phyloP scores from a whole-genome alignment of 208 protist species.

The Chromosphaera perkinsii region DNA sequence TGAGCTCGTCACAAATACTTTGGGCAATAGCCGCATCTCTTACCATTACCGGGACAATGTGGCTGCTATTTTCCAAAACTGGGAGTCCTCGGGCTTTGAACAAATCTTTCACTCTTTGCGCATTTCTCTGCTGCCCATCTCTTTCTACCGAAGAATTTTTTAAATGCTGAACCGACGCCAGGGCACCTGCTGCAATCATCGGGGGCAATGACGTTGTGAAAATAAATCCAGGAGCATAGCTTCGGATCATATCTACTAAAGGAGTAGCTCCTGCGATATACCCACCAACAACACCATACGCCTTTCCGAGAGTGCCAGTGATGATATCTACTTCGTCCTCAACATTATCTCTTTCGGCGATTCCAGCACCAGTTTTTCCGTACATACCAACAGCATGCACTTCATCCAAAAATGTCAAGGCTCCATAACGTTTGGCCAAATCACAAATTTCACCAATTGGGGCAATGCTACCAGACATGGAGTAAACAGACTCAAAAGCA shows the following conservation, averaged over 20 bases:
- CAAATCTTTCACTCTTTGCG: constrained; percentile 45
- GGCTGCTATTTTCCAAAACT: constrained; percentile 46
- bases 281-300: constrained; percentile 75
- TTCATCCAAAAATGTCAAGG: constrained; percentile 93
- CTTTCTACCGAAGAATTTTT: constrained; percentile 31
- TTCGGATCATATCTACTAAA: constrained; percentile 69
- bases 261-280: constrained; percentile 68
- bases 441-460: constrained; percentile 84
- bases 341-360: constrained; percentile 79
- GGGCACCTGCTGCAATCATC: constrained; percentile 71
- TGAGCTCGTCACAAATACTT: constrained; percentile 59
- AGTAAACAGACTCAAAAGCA: constrained; percentile 95
- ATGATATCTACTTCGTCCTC: constrained; percentile 68
- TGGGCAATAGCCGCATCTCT: constrained; percentile 64
- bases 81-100: constrained; percentile 58
- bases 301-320: constrained; percentile 93
- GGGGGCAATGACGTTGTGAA: constrained; percentile 78
- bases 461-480: constrained; percentile 93
- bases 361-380: constrained; percentile 79
- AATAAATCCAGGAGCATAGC: constrained; percentile 72
- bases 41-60: constrained; percentile 74
- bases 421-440: constrained; percentile 85
- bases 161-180: constrained; percentile 42
- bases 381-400: constrained; percentile 95
- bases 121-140: constrained; percentile 13